These are phyloP conservation scores for Colletotrichum graminicola DNA, from an alignment of 2,329 filamentous ascomycete species.

Conservation along the genomic window DNA sequence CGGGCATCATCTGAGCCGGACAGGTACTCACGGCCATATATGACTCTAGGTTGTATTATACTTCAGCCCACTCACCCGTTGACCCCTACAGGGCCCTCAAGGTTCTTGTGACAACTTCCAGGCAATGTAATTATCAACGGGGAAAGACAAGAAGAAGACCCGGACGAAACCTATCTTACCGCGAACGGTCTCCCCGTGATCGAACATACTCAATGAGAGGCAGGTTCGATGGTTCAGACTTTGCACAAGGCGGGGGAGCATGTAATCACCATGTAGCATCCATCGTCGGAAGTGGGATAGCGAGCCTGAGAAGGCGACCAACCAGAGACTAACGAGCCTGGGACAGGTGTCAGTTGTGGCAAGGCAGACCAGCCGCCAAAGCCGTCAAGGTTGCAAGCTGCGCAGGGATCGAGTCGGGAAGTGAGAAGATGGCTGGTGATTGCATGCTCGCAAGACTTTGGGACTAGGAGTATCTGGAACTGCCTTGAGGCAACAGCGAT, in stretches of 20 bases:
- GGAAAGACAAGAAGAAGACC: not conserved
- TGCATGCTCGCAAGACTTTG: not conserved
- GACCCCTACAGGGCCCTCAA: not conserved
- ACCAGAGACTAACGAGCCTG: not conserved
- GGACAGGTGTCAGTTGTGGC: not conserved
- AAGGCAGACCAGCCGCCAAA: not conserved
- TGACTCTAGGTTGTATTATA: not conserved
- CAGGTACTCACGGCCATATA: not conserved
- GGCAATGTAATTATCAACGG: not conserved
- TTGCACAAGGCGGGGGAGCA: not conserved
- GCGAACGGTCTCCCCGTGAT: not conserved
- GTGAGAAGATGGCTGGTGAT: not conserved
- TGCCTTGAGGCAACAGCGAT: not conserved
- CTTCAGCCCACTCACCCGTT: not conserved
- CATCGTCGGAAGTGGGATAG: not conserved
- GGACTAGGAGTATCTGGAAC: not conserved
- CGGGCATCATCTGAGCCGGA: not conserved
- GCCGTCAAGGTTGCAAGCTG: conserved; percentile 1
- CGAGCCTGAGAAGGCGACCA: not conserved
- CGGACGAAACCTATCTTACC: not conserved
- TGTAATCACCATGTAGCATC: not conserved
- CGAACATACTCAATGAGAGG: not conserved
- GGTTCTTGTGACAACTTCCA: not conserved
- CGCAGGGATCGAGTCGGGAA: not conserved
- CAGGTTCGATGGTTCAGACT: not conserved